Percentiles rank a stretch among this genome's conserved stretches.
These are phyloP conservation scores for Massariosphaeria phaeospora DNA, from an alignment of 495 filamentous ascomycete species.

Conservation along the genomic window DNA sequence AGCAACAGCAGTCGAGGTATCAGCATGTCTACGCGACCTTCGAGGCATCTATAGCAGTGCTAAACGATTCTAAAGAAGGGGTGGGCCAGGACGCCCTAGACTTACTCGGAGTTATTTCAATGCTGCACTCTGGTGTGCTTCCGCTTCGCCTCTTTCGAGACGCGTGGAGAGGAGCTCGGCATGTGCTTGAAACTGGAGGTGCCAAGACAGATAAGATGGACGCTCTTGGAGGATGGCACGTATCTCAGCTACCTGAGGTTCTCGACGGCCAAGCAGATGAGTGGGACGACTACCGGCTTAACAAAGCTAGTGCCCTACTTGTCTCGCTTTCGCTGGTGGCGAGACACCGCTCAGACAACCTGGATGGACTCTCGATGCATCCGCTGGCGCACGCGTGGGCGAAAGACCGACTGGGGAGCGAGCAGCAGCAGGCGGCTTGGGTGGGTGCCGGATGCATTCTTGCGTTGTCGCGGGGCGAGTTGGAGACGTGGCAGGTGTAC, in stretches of 20 bases:
- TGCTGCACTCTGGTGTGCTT: background rate
- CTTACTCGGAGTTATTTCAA: constrained; percentile 2
- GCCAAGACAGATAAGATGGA: background rate
- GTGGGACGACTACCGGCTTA: constrained; percentile 35
- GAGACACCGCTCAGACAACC: constrained; percentile 28
- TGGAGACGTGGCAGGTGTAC: constrained; percentile 14
- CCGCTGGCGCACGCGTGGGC: constrained; percentile 30
- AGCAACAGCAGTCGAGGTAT: constrained; percentile 26
- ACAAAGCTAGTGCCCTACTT: constrained; percentile 30
- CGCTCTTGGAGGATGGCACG: constrained; percentile 21
- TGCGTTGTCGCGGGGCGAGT: background rate
- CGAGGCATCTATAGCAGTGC: constrained; percentile 19
- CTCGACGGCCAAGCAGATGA: constrained; percentile 13
- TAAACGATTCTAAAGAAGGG: background rate
- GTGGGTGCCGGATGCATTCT: background rate
- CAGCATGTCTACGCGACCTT: constrained; percentile 26
- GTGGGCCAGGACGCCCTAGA: constrained; percentile 14
- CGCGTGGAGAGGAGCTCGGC: background rate
- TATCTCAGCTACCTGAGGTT: constrained; percentile 33
- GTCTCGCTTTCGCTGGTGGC: constrained; percentile 4
- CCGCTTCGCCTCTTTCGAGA: background rate
- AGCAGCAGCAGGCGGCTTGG: constrained; percentile 13
- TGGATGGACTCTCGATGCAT: constrained; percentile 30
- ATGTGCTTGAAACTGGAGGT: background rate
- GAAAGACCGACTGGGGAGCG: constrained; percentile 13